Percentiles rank a stretch among this genome's conserved stretches.
phyloP scores from a whole-genome alignment of 2,329 filamentous ascomycete genomes.

The Beauveria caledonica region DNA sequence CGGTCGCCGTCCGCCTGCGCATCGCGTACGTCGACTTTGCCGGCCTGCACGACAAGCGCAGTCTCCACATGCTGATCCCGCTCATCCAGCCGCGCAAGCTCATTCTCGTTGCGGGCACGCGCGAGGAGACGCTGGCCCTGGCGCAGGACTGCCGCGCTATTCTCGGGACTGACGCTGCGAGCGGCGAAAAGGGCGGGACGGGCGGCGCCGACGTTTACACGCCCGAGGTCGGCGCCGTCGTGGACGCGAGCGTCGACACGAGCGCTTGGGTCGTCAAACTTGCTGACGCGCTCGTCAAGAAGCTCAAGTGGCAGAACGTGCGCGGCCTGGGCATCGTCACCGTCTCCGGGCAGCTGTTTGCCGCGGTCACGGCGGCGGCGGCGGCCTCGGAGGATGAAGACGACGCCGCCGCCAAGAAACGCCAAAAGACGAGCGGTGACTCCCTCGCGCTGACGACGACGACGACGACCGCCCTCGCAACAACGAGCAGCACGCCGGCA shows the following conservation, averaged over 20 bases:
- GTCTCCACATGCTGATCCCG: slow-evolving; percentile 88
- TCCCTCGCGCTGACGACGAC: slow-evolving; percentile 20
- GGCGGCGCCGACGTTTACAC: slow-evolving; percentile 68
- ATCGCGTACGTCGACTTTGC: slow-evolving; percentile 88
- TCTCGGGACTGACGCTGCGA: slow-evolving; percentile 32
- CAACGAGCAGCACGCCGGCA: slow-evolving; percentile 12
- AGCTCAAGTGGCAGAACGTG: slow-evolving; percentile 90
- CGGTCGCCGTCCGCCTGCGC: slow-evolving; percentile 60
- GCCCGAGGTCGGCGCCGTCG: slow-evolving; percentile 60
- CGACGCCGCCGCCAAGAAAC: slow-evolving; percentile 37
- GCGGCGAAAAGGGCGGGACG: slow-evolving; percentile 20
- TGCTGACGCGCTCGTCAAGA: slow-evolving; percentile 74
- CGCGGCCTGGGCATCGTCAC: slow-evolving; percentile 85
- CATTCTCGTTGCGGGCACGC: slow-evolving; percentile 77
- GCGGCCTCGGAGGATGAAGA: slow-evolving; percentile 39
- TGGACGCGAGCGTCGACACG: slow-evolving; percentile 93
- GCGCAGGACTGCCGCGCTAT: slow-evolving; percentile 73
- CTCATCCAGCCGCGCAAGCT: slow-evolving; percentile 90
- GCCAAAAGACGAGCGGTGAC: slow-evolving; percentile 36
- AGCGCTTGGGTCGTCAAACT: slow-evolving; percentile 96
- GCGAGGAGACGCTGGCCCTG: slow-evolving; percentile 68
- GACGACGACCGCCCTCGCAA: not conserved
- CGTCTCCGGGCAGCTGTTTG: slow-evolving; percentile 63
- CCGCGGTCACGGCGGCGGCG: slow-evolving; percentile 22
- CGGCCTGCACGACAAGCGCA: slow-evolving; percentile 87